Conservation (phyloP, 768 basidiomycete genomes). For the Lactarius deliciosus region DNA sequence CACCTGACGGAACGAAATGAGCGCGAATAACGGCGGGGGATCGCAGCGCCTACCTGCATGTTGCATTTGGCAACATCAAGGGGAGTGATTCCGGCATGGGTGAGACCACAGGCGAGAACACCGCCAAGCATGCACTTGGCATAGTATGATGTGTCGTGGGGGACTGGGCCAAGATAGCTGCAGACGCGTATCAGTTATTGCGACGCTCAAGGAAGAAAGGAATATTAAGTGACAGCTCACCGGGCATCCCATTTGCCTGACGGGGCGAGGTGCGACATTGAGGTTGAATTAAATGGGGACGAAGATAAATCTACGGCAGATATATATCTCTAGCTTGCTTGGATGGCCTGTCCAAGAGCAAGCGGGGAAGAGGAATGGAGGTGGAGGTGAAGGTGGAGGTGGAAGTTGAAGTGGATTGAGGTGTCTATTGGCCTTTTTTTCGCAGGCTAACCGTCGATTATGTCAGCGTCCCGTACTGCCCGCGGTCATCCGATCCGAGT, state of each 20-base stretch:
- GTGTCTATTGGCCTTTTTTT: constrained; percentile 2
- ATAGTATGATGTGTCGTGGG: constrained; percentile 75
- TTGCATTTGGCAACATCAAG: constrained; percentile 90
- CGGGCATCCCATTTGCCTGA: constrained; percentile 74
- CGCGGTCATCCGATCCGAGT: too few species aligned
- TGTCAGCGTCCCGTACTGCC: too few species aligned
- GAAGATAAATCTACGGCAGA: constrained; percentile 38
- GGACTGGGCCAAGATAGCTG: constrained; percentile 69
- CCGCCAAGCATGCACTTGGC: constrained; percentile 87
- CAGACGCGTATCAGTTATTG: constrained; percentile 3
- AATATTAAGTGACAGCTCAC: constrained; percentile 38
- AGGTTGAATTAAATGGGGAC: constrained; percentile 34
- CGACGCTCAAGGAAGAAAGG: constrained; percentile 8
- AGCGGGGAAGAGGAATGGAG: constrained; percentile 32
- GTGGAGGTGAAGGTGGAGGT: constrained; percentile 30
- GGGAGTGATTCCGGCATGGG: constrained; percentile 85
- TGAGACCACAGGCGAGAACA: constrained; percentile 82
- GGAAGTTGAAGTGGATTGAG: constrained; percentile 29
- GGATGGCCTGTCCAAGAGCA: constrained; percentile 38
- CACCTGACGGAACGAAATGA: constrained; percentile 47
- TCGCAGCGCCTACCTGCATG: constrained; percentile 65
- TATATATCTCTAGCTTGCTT: constrained; percentile 34
- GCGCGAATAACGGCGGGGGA: not conserved
- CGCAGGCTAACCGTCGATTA: too few species aligned
- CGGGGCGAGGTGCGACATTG: constrained; percentile 52